Percentiles rank a stretch among this genome's conserved stretches.
phyloP scores from a whole-genome alignment of 139 green algal species.

The Monoraphidium neglectum region DNA sequence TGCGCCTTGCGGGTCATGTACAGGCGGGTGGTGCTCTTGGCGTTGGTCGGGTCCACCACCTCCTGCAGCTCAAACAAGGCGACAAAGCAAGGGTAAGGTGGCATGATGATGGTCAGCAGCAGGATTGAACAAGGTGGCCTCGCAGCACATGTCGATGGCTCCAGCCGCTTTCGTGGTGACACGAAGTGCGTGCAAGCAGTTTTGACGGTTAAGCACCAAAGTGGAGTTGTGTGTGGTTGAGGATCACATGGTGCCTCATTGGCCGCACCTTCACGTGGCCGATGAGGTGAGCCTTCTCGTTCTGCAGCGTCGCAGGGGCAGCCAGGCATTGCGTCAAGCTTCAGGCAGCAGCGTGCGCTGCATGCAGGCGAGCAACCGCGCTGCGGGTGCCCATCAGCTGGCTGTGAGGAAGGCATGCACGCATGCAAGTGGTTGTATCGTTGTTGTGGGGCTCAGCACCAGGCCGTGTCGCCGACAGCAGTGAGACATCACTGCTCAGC shows the following conservation, averaged over 20 bases:
- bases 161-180: too few relatives aligned
- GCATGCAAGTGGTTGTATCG: neutral
- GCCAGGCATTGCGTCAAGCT: neutral
- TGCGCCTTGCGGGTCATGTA: constrained; percentile 70
- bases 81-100: too few relatives aligned
- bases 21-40: constrained; percentile 56
- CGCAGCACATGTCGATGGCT: too few relatives aligned
- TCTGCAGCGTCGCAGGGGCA: neutral
- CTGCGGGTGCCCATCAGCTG: neutral
- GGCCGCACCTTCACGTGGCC: constrained; percentile 57
- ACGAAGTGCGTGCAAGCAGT: too few relatives aligned
- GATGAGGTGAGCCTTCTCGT: constrained; percentile 63
- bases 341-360: neutral
- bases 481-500: neutral
- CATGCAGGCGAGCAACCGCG: neutral
- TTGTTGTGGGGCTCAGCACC: neutral
- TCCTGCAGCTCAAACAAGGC: neutral
- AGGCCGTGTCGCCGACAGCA: neutral
- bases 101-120: too few relatives aligned
- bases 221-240: too few relatives aligned
- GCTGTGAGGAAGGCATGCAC: neutral
- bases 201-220: too few relatives aligned
- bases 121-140: too few relatives aligned
- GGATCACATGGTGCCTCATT: too few relatives aligned
- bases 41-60: constrained; percentile 55